phyloP scores from a whole-genome alignment of 2,329 filamentous ascomycete genomes.

The Xylariales sp. region DNA sequence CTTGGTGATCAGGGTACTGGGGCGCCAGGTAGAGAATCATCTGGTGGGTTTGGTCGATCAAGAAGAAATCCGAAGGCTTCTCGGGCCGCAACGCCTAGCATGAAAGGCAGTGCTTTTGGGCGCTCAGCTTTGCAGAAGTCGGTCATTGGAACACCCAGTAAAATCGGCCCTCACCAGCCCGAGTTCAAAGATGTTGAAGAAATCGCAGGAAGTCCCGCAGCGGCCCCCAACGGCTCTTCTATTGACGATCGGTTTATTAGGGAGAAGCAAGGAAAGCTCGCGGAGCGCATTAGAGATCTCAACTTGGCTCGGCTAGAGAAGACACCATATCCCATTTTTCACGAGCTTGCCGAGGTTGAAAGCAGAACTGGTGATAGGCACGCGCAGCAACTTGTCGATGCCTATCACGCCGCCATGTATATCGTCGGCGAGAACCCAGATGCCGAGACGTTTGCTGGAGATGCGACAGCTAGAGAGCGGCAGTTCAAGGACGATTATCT shows the following conservation, averaged over 20 bases:
- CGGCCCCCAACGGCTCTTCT: slow-evolving; percentile 60
- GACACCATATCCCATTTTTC: slow-evolving; percentile 77
- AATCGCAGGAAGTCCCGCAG: slow-evolving; percentile 60
- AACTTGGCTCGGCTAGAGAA: slow-evolving; percentile 78
- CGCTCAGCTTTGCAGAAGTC: slow-evolving; percentile 81
- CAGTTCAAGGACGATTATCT: slow-evolving; percentile 82
- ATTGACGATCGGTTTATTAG: slow-evolving; percentile 80
- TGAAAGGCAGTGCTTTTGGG: slow-evolving; percentile 68
- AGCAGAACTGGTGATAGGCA: slow-evolving; percentile 75
- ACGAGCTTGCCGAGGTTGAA: slow-evolving; percentile 81
- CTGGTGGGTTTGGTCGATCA: slow-evolving; percentile 70
- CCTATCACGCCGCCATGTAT: slow-evolving; percentile 82
- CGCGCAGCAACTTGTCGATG: slow-evolving; percentile 79
- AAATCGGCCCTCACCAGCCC: slow-evolving; percentile 71
- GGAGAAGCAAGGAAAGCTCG: slow-evolving; percentile 86
- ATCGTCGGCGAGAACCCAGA: slow-evolving; percentile 80
- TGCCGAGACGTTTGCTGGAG: slow-evolving; percentile 67
- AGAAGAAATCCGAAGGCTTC: slow-evolving; percentile 60
- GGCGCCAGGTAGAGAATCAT: slow-evolving; percentile 58
- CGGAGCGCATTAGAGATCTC: slow-evolving; percentile 80
- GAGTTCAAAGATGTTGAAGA: slow-evolving; percentile 77
- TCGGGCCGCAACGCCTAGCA: slow-evolving; percentile 51
- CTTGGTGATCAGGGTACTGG: slow-evolving; percentile 49
- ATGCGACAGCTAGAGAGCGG: slow-evolving; percentile 77
- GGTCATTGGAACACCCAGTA: slow-evolving; percentile 83